These are phyloP conservation scores for Cucumis sativus DNA, from an alignment of 306 rosid species.

Conservation along the genomic window Cucumber_9930_V3 NC_026657.2:22022501-22023000, in stretches of 20 bases:
- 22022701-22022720: constrained; percentile 35
- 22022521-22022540: constrained; percentile 80
- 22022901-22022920: neutral
- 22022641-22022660: constrained; percentile 43
- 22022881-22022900: neutral
- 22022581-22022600: constrained; percentile 53
- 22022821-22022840: neutral
- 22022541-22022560: constrained; percentile 69
- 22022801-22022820: neutral
- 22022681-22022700: constrained; percentile 73
- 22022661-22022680: constrained; percentile 64
- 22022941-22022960: neutral
- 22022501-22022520: constrained; percentile 94
- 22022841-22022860: neutral
- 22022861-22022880: neutral
- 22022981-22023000: neutral
- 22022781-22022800: constrained; percentile 32
- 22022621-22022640: constrained; percentile 64
- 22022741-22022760: constrained; percentile 46
- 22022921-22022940: neutral
- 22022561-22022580: constrained; percentile 59
- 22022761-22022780: constrained; percentile 68
- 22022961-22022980: neutral
- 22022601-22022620: constrained; percentile 51
- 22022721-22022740: constrained; percentile 31